These are phyloP conservation scores for Cicer chorassanicum DNA, from an alignment of 306 rosid genomes.

Conservation along the genomic window DNA sequence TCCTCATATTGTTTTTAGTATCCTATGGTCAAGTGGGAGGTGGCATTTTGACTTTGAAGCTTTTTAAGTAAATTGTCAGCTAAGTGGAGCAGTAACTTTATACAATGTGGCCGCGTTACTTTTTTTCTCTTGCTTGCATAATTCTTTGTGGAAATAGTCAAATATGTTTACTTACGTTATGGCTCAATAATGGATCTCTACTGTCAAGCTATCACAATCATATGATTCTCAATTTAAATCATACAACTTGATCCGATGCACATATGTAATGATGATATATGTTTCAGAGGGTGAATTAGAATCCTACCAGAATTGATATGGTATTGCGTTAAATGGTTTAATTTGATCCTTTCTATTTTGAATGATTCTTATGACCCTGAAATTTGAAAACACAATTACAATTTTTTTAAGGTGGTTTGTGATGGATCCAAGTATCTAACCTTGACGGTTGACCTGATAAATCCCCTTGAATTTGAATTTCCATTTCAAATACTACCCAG, in stretches of 20 bases:
- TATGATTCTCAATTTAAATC: conserved; percentile 6
- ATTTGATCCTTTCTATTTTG: not conserved
- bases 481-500: too few species aligned
- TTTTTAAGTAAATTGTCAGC: conserved; percentile 2
- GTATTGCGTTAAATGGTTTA: not conserved
- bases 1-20: not conserved
- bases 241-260: conserved; percentile 2
- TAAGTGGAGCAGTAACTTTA: conserved; percentile 1
- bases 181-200: not conserved
- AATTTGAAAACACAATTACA: too few species aligned
- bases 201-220: not conserved
- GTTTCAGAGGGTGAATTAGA: not conserved
- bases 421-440: too few species aligned
- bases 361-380: too few species aligned
- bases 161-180: not conserved
- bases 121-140: not conserved
- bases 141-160: not conserved
- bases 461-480: too few species aligned
- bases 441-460: too few species aligned
- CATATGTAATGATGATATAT: not conserved
- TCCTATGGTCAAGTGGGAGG: conserved; percentile 1
- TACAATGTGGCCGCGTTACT: not conserved
- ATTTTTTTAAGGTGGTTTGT: too few species aligned
- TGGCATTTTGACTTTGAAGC: not conserved
- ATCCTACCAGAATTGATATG: not conserved